Conservation (phyloP, 257 asterid species). For the Solanum okadae region DNA sequence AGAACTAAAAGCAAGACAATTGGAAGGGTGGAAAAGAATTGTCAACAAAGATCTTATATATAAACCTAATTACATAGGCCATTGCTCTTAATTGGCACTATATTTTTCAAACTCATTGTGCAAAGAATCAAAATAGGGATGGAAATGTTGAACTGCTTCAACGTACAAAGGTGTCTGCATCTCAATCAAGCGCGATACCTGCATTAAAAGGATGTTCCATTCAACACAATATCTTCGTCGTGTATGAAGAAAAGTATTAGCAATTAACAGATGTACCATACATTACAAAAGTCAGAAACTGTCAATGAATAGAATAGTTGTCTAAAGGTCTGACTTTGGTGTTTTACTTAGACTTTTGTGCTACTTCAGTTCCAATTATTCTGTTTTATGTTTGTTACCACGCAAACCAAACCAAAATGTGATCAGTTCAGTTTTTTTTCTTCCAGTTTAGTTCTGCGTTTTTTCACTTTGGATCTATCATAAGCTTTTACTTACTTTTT, state of each 20-base stretch:
- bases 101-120: conserved; percentile 4
- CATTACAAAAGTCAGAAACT: not conserved
- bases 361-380: not conserved
- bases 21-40: conserved; percentile 7
- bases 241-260: not conserved
- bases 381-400: not conserved
- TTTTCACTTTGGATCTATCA: not conserved
- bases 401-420: not conserved
- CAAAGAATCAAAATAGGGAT: conserved; percentile 62
- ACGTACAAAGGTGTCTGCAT: conserved; percentile 76
- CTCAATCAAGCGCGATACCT: conserved; percentile 89
- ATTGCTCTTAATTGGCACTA: conserved; percentile 1
- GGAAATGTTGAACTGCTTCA: conserved; percentile 54
- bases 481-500: not conserved
- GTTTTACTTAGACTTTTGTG: not conserved
- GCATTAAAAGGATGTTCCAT: conserved; percentile 6
- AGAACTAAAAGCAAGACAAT: not conserved
- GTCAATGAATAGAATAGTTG: not conserved
- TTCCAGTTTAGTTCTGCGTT: not conserved
- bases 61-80: not conserved
- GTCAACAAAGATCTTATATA: not conserved
- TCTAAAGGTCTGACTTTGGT: not conserved
- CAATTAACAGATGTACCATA: not conserved
- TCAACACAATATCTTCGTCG: not conserved
- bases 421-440: not conserved